A percentile compares a stretch with the other conserved stretches of the same genome.
phyloP scores from a whole-genome alignment of 1,139 yeast species.

The Zygoascus meyerae region DNA sequence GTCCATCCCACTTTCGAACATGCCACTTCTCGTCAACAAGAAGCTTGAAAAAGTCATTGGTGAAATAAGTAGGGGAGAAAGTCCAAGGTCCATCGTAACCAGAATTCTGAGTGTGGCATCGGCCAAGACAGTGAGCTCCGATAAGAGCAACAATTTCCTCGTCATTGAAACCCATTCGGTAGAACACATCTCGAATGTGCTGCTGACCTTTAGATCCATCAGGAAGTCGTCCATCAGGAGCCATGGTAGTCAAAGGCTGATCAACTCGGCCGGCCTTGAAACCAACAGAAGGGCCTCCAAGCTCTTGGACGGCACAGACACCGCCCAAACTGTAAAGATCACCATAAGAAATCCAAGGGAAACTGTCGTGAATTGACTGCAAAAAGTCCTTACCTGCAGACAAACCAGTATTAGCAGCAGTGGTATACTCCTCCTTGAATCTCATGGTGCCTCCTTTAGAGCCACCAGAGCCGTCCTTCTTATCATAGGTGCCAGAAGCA shows the following conservation, averaged over 20 bases:
- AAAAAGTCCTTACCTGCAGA: slow-evolving; percentile 60
- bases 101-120: slow-evolving; percentile 51
- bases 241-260: slow-evolving; percentile 31
- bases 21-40: slow-evolving; percentile 71
- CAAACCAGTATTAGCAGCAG: slow-evolving; percentile 73
- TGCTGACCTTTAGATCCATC: slow-evolving; percentile 67
- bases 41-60: slow-evolving; percentile 71
- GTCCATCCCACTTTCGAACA: slow-evolving; percentile 67
- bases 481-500: slow-evolving; percentile 62
- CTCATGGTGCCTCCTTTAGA: slow-evolving; percentile 83
- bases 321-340: slow-evolving; percentile 88
- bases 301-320: slow-evolving; percentile 77
- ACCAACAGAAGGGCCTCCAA: slow-evolving; percentile 77
- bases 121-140: slow-evolving; percentile 86
- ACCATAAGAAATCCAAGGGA: slow-evolving; percentile 79
- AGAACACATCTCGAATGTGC: slow-evolving; percentile 63
- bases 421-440: slow-evolving; percentile 55
- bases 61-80: slow-evolving; percentile 70
- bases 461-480: slow-evolving; percentile 61
- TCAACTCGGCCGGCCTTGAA: slow-evolving; percentile 86
- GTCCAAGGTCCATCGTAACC: slow-evolving; percentile 95
- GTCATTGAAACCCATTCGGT: slow-evolving; percentile 72
- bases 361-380: slow-evolving; percentile 51
- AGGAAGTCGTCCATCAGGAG: slow-evolving; percentile 68
- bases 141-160: slow-evolving; percentile 79